phyloP scores from a whole-genome alignment of 1,139 yeast genomes.

The Hansenula sp. region DNA sequence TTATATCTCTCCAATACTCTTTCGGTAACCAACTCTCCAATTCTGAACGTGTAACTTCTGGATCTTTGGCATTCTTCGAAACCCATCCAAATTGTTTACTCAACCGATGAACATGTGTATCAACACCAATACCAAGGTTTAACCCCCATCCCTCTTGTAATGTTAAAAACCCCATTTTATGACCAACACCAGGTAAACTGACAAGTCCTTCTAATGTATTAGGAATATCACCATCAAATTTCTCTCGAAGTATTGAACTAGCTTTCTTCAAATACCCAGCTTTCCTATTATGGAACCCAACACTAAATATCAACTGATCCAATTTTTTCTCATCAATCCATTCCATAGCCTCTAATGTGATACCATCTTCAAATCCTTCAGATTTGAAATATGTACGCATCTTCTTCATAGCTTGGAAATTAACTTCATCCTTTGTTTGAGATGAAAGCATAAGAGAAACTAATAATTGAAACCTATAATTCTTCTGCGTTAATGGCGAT shows the following conservation, averaged over 20 bases:
- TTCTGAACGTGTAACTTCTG: constrained; percentile 70
- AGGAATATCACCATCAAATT: constrained; percentile 67
- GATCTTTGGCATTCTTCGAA: constrained; percentile 46
- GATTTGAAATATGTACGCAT: constrained; percentile 46
- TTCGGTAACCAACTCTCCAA: constrained; percentile 74
- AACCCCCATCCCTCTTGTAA: constrained; percentile 80
- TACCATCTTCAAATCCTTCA: constrained; percentile 33
- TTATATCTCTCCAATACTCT: constrained; percentile 76
- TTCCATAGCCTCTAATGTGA: constrained; percentile 41
- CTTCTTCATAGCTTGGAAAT: constrained; percentile 64
- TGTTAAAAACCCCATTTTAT: constrained; percentile 86
- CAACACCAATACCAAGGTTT: constrained; percentile 85
- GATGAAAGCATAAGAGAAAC: constrained; percentile 84
- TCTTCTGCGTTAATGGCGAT: constrained; percentile 33
- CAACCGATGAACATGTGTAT: constrained; percentile 84
- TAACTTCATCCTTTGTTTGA: constrained; percentile 89
- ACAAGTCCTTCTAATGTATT: constrained; percentile 61
- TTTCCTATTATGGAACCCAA: constrained; percentile 85
- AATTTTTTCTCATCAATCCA: constrained; percentile 52
- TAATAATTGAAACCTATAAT: constrained; percentile 68
- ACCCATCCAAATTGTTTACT: constrained; percentile 86
- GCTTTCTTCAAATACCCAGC: constrained; percentile 66
- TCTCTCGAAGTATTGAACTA: constrained; percentile 46
- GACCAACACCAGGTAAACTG: constrained; percentile 88
- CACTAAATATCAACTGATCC: constrained; percentile 66